A percentile compares a stretch with the other conserved stretches of the same genome.
phyloP scores from a whole-genome alignment of 306 rosid genomes.

The Prinsepia uniflora region DNA sequence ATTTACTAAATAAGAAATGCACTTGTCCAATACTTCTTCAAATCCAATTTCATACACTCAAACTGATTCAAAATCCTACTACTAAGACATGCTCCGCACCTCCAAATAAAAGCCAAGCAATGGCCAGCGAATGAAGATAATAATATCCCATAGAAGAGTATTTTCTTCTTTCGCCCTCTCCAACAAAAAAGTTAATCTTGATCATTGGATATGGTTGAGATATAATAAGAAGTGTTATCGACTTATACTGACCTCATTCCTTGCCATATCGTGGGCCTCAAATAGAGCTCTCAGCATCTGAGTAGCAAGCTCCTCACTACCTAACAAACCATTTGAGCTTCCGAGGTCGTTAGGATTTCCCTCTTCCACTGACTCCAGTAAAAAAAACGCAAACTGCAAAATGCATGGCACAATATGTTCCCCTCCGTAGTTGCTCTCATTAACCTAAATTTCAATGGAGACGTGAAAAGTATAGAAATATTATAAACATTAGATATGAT shows the following conservation, averaged over 20 bases:
- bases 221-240: no score
- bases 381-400: slow-evolving; percentile 31
- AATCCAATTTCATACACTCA: neutral
- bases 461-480: neutral
- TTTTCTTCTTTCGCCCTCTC: neutral
- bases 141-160: neutral
- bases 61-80: neutral
- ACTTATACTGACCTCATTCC: no score
- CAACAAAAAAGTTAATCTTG: neutral
- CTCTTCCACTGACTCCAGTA: slow-evolving; percentile 38
- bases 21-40: neutral
- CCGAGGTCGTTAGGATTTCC: slow-evolving; percentile 22
- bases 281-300: slow-evolving; percentile 37
- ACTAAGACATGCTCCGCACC: neutral
- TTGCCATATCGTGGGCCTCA: slow-evolving; percentile 38
- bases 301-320: slow-evolving; percentile 38
- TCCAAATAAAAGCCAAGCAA: neutral
- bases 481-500: neutral
- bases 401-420: slow-evolving; percentile 43
- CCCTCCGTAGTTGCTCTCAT: slow-evolving; percentile 36
- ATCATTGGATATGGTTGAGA: no score
- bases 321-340: slow-evolving; percentile 28
- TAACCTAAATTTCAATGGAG: slow-evolving; percentile 21
- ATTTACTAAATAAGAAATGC: neutral
- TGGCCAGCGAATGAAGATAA: neutral